Conservation (phyloP, 2,329 filamentous ascomycete genomes). For the Verticillium nubilum region DNA sequence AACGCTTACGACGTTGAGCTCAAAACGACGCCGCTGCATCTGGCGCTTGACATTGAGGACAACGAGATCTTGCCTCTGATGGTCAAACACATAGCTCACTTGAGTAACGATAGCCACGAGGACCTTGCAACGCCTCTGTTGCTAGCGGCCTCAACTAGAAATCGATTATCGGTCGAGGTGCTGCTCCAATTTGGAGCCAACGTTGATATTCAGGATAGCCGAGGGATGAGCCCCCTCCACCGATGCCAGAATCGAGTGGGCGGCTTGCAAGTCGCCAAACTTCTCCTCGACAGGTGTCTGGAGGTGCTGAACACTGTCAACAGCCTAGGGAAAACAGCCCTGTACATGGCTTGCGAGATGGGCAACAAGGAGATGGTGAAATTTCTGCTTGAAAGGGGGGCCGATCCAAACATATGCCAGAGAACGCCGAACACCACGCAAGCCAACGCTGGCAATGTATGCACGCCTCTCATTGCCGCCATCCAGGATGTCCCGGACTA, state of each 20-base stretch:
- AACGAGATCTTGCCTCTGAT: constrained; percentile 19
- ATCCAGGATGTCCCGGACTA: constrained; percentile 18
- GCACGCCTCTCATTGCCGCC: constrained; percentile 18
- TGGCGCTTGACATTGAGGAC: constrained; percentile 16
- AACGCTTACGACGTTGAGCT: constrained; percentile 13
- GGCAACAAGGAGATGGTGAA: constrained; percentile 21
- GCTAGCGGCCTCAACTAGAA: constrained; percentile 22
- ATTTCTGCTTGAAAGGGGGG: constrained; percentile 14
- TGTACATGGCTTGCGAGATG: constrained; percentile 22
- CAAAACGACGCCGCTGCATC: constrained; percentile 18
- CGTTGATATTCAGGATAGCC: constrained; percentile 18
- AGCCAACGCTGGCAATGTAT: constrained; percentile 5
- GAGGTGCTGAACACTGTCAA: constrained; percentile 15
- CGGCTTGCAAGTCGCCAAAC: constrained; percentile 17
- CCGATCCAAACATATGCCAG: constrained; percentile 18
- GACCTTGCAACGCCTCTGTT: constrained; percentile 20
- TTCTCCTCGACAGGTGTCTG: constrained; percentile 15
- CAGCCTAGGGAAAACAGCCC: constrained; percentile 19
- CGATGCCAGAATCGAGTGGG: constrained; percentile 17
- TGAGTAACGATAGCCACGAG: constrained; percentile 15
- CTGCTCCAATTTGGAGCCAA: constrained; percentile 18
- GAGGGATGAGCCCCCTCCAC: constrained; percentile 18
- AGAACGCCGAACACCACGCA: constrained; percentile 6
- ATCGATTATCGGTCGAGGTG: constrained; percentile 18
- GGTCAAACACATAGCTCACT: constrained; percentile 13